Evolutionary conservation across 805 yeast species (phyloP).

Genomic region (Starmerella sp.): DNA sequence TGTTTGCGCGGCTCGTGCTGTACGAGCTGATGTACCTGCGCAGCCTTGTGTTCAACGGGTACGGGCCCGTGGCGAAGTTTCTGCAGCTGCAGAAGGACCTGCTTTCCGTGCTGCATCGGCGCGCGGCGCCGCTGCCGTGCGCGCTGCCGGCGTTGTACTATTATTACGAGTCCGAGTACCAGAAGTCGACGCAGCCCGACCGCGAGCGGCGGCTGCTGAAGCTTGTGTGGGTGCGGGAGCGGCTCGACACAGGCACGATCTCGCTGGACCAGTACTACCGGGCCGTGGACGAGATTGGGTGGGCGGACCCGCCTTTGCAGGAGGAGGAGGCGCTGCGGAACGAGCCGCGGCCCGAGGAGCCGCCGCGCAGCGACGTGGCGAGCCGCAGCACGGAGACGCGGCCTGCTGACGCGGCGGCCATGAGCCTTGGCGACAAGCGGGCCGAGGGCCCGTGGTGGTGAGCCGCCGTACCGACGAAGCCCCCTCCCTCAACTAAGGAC

Average conservation of each 20-base stretch:
- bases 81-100: conserved; percentile 6
- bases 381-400: background rate
- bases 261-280: conserved; percentile 10
- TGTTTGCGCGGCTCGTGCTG: conserved; percentile 13
- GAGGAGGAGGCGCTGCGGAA: conserved; percentile 6
- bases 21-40: conserved; percentile 17
- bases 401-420: background rate
- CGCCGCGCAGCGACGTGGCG: background rate
- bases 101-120: conserved; percentile 5
- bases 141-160: conserved; percentile 13
- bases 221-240: conserved; percentile 19
- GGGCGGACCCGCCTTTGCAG: conserved; percentile 13
- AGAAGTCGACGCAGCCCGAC: conserved; percentile 11
- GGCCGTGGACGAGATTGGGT: conserved; percentile 8
- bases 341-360: conserved; percentile 3
- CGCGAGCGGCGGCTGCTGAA: conserved; percentile 7
- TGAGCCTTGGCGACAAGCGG: background rate
- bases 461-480: background rate
- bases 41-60: conserved; percentile 10
- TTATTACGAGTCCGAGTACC: conserved; percentile 13
- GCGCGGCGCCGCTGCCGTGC: conserved; percentile 10
- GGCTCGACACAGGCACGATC: conserved; percentile 12
- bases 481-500: too few species aligned
- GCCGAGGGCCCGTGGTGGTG: conserved; percentile 2
- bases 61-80: conserved; percentile 14